Conservation (phyloP, 1,284 basidiomycete species). For the Leccinum holopus region DNA sequence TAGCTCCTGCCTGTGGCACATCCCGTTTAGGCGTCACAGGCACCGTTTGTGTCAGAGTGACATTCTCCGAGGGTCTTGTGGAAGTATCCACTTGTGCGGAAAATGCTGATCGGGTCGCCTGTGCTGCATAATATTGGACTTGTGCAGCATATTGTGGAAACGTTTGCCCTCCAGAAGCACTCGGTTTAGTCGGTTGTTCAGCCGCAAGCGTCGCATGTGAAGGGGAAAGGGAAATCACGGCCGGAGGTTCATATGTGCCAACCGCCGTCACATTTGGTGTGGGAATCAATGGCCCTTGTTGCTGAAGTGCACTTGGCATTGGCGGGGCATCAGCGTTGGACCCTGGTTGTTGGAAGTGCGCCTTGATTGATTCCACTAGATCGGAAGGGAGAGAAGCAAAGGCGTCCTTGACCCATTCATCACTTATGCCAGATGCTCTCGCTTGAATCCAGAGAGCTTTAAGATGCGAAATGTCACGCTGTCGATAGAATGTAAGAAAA, state of each 20-base stretch:
- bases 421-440: conserved; percentile 16
- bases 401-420: conserved; percentile 25
- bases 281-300: not conserved
- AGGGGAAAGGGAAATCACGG: not conserved
- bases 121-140: conserved; percentile 25
- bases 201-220: not conserved
- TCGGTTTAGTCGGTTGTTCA: not conserved
- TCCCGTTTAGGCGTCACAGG: conserved; percentile 11
- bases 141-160: conserved; percentile 18
- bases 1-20: not conserved
- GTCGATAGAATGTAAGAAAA: conserved; percentile 8
- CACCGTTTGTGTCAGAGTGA: not conserved
- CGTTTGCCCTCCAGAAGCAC: conserved; percentile 1
- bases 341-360: conserved; percentile 8
- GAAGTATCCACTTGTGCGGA: conserved; percentile 4
- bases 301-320: conserved; percentile 1
- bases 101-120: conserved; percentile 10
- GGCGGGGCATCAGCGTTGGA: not conserved
- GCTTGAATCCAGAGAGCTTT: conserved; percentile 18
- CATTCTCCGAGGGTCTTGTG: not conserved
- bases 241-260: not conserved
- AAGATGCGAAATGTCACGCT: conserved; percentile 20
- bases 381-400: conserved; percentile 20
- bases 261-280: not conserved
- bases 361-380: conserved; percentile 13